Evolutionary conservation across 1,284 basidiomycete genomes (phyloP).

Genomic region (Grifola frondosa): DNA sequence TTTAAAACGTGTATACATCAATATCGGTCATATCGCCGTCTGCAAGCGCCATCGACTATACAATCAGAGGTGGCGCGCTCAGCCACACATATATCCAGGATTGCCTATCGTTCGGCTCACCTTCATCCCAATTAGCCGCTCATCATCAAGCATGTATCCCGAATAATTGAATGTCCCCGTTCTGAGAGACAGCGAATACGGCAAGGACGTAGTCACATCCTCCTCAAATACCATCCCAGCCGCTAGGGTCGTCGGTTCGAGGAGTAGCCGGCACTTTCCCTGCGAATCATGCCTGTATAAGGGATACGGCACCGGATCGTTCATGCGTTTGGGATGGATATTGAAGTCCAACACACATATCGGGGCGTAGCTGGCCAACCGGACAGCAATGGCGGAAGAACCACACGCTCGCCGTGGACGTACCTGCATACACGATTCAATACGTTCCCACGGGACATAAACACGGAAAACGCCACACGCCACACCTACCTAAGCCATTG

Average conservation of each 20-base stretch:
- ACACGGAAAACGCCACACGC: not conserved
- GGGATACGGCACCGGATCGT: slow-evolving; percentile 6
- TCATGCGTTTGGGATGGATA: slow-evolving; percentile 24
- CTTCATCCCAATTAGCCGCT: slow-evolving; percentile 11
- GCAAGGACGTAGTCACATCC: slow-evolving; percentile 10
- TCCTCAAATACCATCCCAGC: slow-evolving; percentile 8
- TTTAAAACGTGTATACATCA: too few species aligned
- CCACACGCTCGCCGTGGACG: slow-evolving; percentile 44
- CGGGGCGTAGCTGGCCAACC: slow-evolving; percentile 3
- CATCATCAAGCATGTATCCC: slow-evolving; percentile 15
- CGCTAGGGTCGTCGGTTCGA: not conserved
- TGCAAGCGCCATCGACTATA: too few species aligned
- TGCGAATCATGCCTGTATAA: not conserved
- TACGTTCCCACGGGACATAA: slow-evolving; percentile 35
- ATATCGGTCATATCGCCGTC: too few species aligned
- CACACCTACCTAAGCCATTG: slow-evolving; percentile 24
- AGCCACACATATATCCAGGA: too few species aligned
- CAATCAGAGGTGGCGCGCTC: too few species aligned
- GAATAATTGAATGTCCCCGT: too few species aligned
- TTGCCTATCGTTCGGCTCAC: too few species aligned
- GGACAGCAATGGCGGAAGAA: slow-evolving; percentile 26
- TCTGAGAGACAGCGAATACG: slow-evolving; percentile 10
- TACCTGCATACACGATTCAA: slow-evolving; percentile 44
- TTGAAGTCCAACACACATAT: slow-evolving; percentile 37
- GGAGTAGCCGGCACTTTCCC: not conserved